phyloP scores from a whole-genome alignment of 2,329 filamentous ascomycete genomes.

The Pseudogymnoascus pannorum region DNA sequence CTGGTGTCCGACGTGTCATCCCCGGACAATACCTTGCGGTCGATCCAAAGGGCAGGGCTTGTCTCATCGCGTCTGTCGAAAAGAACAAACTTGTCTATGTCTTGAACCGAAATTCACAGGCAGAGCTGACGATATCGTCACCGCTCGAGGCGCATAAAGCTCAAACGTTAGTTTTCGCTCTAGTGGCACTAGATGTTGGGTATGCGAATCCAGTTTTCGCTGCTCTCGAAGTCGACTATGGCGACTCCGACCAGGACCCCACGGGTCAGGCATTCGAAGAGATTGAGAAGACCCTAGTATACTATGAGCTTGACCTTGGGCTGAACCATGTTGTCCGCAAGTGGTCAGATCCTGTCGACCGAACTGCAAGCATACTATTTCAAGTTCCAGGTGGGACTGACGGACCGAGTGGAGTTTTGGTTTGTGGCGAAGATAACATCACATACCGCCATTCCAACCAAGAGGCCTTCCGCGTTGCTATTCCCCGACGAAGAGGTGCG shows the following conservation, averaged over 20 bases:
- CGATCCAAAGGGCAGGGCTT: conserved; percentile 92
- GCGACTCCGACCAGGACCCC: conserved; percentile 83
- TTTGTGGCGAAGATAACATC: conserved; percentile 89
- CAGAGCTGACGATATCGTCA: conserved; percentile 92
- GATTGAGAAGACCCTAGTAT: conserved; percentile 84
- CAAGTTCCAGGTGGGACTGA: conserved; percentile 92
- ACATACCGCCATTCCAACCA: conserved; percentile 97
- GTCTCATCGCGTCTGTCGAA: conserved; percentile 86
- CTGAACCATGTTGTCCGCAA: conserved; percentile 95
- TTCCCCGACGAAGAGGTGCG: conserved; percentile 77
- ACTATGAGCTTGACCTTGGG: conserved; percentile 95
- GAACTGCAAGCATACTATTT: conserved; percentile 82
- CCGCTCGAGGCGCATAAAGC: conserved; percentile 93
- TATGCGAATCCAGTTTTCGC: conserved; percentile 98
- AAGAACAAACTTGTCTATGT: conserved; percentile 99
- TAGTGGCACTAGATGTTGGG: conserved; percentile 86
- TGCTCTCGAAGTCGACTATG: conserved; percentile 87
- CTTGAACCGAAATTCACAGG: conserved; percentile 88
- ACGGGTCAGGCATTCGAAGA: conserved; percentile 75
- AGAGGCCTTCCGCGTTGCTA: conserved; percentile 77
- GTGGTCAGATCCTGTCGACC: conserved; percentile 91
- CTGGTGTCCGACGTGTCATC: conserved; percentile 84
- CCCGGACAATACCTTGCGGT: conserved; percentile 94
- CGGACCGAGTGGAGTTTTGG: conserved; percentile 88
- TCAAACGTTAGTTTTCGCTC: conserved; percentile 79